Conservation (phyloP, 2,329 filamentous ascomycete species). For the Hypoxylon sp. region DNA sequence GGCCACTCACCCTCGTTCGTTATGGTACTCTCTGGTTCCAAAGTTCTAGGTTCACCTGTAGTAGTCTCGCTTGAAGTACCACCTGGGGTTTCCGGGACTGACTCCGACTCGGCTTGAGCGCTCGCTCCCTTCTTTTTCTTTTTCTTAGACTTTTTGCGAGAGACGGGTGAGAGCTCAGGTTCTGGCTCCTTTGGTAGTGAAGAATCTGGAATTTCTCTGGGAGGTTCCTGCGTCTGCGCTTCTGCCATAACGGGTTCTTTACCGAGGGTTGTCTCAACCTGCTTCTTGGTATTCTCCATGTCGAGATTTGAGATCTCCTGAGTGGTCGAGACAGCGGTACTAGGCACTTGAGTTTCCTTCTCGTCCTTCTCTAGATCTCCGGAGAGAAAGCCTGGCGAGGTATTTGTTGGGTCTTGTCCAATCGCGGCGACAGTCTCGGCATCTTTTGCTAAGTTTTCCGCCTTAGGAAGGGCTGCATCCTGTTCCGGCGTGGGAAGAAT, state of each 20-base stretch:
- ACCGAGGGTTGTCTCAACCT: constrained; percentile 20
- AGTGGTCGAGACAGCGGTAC: constrained; percentile 26
- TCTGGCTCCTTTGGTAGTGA: constrained; percentile 34
- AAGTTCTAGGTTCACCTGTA: constrained; percentile 9
- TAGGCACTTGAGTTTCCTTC: constrained; percentile 33
- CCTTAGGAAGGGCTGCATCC: constrained; percentile 3
- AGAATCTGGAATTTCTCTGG: constrained; percentile 11
- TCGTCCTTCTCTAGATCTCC: constrained; percentile 57
- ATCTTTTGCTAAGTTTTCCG: constrained; percentile 21
- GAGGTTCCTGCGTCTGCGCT: constrained; percentile 20
- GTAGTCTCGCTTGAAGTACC: constrained; percentile 15
- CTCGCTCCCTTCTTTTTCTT: constrained; percentile 57
- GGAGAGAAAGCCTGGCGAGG: constrained; percentile 40
- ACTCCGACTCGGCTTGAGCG: constrained; percentile 44
- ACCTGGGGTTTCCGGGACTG: constrained; percentile 27
- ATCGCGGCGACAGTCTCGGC: constrained; percentile 8
- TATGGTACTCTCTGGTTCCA: constrained; percentile 32
- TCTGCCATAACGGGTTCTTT: constrained; percentile 12
- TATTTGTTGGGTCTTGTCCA: constrained; percentile 29
- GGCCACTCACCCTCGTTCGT: constrained; percentile 45
- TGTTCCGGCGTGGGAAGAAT: constrained; percentile 8
- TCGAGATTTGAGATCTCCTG: constrained; percentile 14
- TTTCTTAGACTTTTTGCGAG: constrained; percentile 57
- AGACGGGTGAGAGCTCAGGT: constrained; percentile 34
- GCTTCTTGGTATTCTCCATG: constrained; percentile 39